Evolutionary conservation across 2,329 filamentous ascomycete genomes (phyloP).

Genomic region (Ophiostoma angusticollis): DNA sequence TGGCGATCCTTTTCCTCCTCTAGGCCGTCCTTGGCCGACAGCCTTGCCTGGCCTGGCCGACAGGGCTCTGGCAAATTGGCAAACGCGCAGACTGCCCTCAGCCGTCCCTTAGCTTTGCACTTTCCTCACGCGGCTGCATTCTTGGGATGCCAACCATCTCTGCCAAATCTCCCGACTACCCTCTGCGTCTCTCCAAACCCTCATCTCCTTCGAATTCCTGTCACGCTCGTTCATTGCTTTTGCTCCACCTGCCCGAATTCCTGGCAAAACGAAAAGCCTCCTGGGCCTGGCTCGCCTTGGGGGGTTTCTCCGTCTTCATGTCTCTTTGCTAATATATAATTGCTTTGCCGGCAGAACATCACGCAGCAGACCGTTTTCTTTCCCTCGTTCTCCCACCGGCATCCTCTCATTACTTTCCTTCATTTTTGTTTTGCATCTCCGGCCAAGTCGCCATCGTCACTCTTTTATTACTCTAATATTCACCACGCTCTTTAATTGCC

Average conservation of each 20-base stretch:
- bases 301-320: not conserved
- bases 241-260: slow-evolving; percentile 3
- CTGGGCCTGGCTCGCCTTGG: not conserved
- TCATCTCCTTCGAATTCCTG: slow-evolving; percentile 1
- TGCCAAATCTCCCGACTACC: no score
- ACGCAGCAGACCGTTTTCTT: slow-evolving; percentile 25
- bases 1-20: slow-evolving; percentile 5
- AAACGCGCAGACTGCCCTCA: slow-evolving; percentile 4
- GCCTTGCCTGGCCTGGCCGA: not conserved
- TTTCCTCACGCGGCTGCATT: slow-evolving; percentile 6
- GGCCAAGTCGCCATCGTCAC: slow-evolving; percentile 39
- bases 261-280: not conserved
- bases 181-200: no score
- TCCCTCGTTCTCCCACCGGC: slow-evolving; percentile 17
- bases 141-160: no score
- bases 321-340: slow-evolving; percentile 14
- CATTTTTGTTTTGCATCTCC: slow-evolving; percentile 28
- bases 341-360: slow-evolving; percentile 22
- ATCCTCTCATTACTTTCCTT: slow-evolving; percentile 14
- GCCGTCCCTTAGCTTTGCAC: not conserved
- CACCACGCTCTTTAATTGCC: slow-evolving; percentile 46
- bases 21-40: not conserved
- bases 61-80: slow-evolving; percentile 3
- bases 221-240: slow-evolving; percentile 9
- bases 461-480: slow-evolving; percentile 38